Evolutionary conservation across 1,284 basidiomycete species (phyloP), one percentile per base, ranked within the genome.

Genomic region (Anthracocystis setariae): DNA sequence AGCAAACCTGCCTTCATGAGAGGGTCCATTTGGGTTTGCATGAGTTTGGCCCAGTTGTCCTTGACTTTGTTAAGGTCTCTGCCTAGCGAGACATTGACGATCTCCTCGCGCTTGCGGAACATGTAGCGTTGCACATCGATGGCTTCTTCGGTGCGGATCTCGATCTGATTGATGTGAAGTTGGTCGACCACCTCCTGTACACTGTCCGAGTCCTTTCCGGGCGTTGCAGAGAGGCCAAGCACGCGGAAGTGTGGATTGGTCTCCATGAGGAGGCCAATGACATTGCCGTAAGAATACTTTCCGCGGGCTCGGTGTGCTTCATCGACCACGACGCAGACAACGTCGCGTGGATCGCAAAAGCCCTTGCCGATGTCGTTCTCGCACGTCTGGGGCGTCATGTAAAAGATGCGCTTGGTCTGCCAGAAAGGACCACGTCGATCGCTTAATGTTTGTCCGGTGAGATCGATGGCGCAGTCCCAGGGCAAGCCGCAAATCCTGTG

Each of bases 321-420:
- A 76, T 99, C 95, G 49, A 95, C 86, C 21, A 95, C 92, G 17
- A 94, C 83, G 46, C 94, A 88, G 27, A 94, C 85, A 23, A 95
- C 89, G 74, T 93, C 91, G 39, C 86, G 84, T 0, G 90, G 87
- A 79, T 98, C 92, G 74, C 92, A 91, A 18, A 86, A 88, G 17
- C 89, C 89, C 1, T 86, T 87, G 8, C 85, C 85, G 24, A 98
- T 85, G 82, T 98, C 96, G 74, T 96, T 97, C 61, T 92, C 86
- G 23, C 98, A 87, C 0, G 95, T 98, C 82, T 98, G 96, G 0
- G 96, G 95, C 0, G 96, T 99, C 89, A 96, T 94, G 84, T 95
- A 99, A 81, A 98, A 94, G 23, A 98, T 90, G 7, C 94, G 88
- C 82, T 95, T 93, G 71, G 90, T 86, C 67, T 86, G 84, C 91